Percentiles rank a stretch among this genome's conserved stretches.
phyloP scores from a whole-genome alignment of 495 filamentous ascomycete species.

The Podospora appendiculata region DNA sequence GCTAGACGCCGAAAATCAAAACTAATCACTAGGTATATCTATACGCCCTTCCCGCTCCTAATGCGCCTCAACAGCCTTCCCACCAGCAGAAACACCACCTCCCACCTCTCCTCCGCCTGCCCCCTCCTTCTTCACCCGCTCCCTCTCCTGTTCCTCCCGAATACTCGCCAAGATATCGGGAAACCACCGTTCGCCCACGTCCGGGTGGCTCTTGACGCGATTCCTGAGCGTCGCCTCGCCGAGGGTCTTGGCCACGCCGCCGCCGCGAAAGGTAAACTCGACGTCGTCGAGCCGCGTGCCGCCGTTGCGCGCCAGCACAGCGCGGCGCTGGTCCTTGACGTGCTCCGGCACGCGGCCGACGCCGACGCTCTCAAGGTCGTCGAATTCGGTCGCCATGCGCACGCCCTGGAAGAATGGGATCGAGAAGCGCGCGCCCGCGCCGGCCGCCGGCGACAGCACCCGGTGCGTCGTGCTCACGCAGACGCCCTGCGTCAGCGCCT shows the following conservation, averaged over 20 bases:
- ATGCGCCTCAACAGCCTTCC: not conserved
- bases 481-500: constrained; percentile 83
- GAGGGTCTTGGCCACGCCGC: constrained; percentile 51
- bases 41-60: constrained; percentile 5
- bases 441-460: constrained; percentile 57
- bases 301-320: constrained; percentile 41
- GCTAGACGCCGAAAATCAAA: no score
- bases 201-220: constrained; percentile 81
- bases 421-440: constrained; percentile 65
- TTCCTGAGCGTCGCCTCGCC: constrained; percentile 83
- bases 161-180: constrained; percentile 54
- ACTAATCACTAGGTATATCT: no score
- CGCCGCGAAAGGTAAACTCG: constrained; percentile 70
- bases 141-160: constrained; percentile 36
- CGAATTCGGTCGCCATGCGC: constrained; percentile 70
- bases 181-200: constrained; percentile 84
- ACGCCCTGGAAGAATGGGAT: constrained; percentile 95
- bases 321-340: constrained; percentile 49
- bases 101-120: constrained; percentile 12
- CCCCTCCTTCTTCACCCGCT: constrained; percentile 18
- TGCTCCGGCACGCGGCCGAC: constrained; percentile 61
- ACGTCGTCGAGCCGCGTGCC: constrained; percentile 53
- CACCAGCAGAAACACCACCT: not conserved
- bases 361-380: constrained; percentile 49
- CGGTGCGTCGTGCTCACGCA: constrained; percentile 83